Evolutionary conservation across 2,329 filamentous ascomycete species (phyloP).

Genomic region (Trichoderma simmonsii): DNA sequence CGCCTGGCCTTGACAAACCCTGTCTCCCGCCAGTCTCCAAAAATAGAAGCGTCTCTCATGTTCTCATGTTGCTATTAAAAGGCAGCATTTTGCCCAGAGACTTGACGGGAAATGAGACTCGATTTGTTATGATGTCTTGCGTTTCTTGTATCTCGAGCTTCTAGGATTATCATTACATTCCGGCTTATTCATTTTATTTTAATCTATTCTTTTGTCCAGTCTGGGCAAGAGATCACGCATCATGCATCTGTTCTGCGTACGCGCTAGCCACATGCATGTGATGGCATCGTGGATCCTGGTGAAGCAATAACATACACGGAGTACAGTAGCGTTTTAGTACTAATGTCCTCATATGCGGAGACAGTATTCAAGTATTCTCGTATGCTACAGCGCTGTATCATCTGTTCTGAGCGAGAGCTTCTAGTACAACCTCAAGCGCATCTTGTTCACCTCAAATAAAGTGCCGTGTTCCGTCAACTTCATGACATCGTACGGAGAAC

Average conservation of each 20-base stretch:
- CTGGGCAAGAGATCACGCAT: constrained; percentile 6
- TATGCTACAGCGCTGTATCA: neutral
- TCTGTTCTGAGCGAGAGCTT: neutral
- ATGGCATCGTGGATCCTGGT: neutral
- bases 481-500: neutral
- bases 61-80: neutral
- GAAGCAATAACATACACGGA: neutral
- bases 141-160: neutral
- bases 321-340: neutral
- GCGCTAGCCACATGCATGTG: neutral
- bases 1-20: neutral
- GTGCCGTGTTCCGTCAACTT: neutral
- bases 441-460: neutral
- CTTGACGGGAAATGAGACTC: neutral
- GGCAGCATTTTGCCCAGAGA: neutral
- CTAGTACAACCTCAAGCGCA: neutral
- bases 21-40: constrained; percentile 16
- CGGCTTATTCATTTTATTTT: neutral
- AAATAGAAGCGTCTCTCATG: constrained; percentile 21
- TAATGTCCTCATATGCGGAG: neutral
- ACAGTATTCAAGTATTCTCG: neutral
- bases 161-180: neutral
- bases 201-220: neutral
- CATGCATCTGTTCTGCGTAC: neutral
- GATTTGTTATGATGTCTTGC: neutral